Evolutionary conservation across 202 grass and related monocot genomes (phyloP), one percentile per base, ranked within the genome.

Genomic region (Miscanthus sacchariflorus): DNA sequence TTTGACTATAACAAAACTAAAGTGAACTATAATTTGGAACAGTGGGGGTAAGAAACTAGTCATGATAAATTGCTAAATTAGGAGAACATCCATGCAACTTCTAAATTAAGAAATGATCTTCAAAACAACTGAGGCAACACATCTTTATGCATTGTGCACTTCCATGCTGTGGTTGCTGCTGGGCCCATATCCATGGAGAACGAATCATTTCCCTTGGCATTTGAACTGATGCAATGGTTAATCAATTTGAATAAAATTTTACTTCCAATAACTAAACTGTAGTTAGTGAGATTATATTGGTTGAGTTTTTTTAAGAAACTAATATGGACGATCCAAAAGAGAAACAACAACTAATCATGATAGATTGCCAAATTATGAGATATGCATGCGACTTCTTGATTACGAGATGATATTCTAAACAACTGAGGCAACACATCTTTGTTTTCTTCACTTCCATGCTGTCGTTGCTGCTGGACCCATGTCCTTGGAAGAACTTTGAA

Each of bases 221-320:
- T 44, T 13, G 49, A 77, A 90, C n/a, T 76, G 36, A 23, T 66
- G 58, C 12, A 79, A 38, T 14, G 5, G 19, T n/a, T 83, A 70
- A 56, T 50, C 23, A 78, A 61, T 81, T 24, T 73, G 74, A 78
- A 52, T 10, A 73, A 78, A 11, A 23, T 54, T 86, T 82, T 90
- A 40, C 23, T 67, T 12, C 38, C 40, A 69, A 30, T 27, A 86
- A 73, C 66, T 79, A 83, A 38, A 59, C 5, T 87, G 7, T 36
- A 54, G 40, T 68, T 83, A 21, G 25, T 45, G 46, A 59, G 6
- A 59, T 59, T 42, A 46, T 89, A 4, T 58, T 70, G 59, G 35
- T 64, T 0, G 9, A 63, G 9, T 59, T n/a, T 59, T 56, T 64
- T 64, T 14, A 38, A n/a, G 45, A 71, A 38, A 82, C 12, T 25